Percentiles rank a stretch among this genome's conserved stretches.
phyloP scores from a whole-genome alignment of 1,139 yeast genomes.

The Zygosaccharomyces pseudobailii region DNA sequence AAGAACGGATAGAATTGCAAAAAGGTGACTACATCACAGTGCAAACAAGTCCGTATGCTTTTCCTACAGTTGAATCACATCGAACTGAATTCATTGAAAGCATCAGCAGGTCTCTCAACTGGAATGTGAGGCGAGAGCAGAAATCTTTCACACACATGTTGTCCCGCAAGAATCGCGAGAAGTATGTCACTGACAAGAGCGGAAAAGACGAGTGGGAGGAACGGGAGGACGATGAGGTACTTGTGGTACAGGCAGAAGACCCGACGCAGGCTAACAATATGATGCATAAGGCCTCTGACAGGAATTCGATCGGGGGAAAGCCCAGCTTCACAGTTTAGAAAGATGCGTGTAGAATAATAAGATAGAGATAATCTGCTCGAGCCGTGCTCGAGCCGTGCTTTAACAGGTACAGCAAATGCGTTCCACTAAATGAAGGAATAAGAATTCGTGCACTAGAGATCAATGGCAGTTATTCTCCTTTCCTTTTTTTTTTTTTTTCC shows the following conservation, averaged over 20 bases:
- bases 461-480: background rate
- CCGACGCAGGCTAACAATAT: constrained; percentile 4
- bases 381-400: background rate
- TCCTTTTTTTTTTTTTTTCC: background rate
- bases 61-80: constrained; percentile 75
- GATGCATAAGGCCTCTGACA: background rate
- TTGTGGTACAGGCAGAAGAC: constrained; percentile 13
- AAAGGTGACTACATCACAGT: constrained; percentile 76
- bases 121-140: constrained; percentile 83
- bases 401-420: background rate
- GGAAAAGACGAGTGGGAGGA: constrained; percentile 8
- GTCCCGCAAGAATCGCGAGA: constrained; percentile 30
- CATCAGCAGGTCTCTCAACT: constrained; percentile 75
- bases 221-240: constrained; percentile 14
- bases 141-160: constrained; percentile 54
- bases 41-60: constrained; percentile 75
- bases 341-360: no score
- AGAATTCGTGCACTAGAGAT: background rate
- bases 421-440: background rate
- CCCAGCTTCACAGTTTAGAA: background rate
- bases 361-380: background rate
- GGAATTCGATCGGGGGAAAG: background rate
- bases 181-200: constrained; percentile 19
- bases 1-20: constrained; percentile 61
- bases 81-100: constrained; percentile 78